These are phyloP conservation scores for Secale cereale DNA, from an alignment of 176 grass and related monocot species.

Conservation along the genomic window DNA sequence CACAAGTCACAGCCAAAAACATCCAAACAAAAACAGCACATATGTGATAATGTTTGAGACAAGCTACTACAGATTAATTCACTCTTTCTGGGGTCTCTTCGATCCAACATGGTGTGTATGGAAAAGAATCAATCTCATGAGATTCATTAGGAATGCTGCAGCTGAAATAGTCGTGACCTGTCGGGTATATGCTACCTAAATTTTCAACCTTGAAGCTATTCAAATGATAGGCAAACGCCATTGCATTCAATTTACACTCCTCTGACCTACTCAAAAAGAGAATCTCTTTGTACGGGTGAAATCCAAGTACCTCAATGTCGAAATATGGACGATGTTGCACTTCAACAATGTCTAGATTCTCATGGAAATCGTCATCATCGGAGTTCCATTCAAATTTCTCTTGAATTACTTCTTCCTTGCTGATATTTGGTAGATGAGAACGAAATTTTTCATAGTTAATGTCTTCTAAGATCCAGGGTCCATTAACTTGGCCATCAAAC, in stretches of 20 bases:
- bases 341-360: neutral
- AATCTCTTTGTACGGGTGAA: slow-evolving; percentile 2
- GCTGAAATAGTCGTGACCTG: neutral
- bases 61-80: neutral
- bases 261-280: neutral
- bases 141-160: neutral
- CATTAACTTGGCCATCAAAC: neutral
- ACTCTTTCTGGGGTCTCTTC: neutral
- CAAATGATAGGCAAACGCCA: neutral
- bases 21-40: too few relatives aligned
- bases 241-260: neutral
- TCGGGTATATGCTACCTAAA: neutral
- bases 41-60: neutral
- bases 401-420: neutral
- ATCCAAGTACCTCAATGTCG: neutral
- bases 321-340: neutral
- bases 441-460: neutral
- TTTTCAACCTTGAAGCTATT: neutral
- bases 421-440: neutral
- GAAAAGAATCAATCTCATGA: neutral
- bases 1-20: too few relatives aligned
- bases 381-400: neutral
- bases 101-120: neutral
- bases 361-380: neutral
- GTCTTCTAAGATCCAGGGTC: neutral